Percentiles rank a stretch among this genome's conserved stretches.
These are phyloP conservation scores for Phialemonium atrogriseum DNA, from an alignment of 2,329 filamentous ascomycete species.

Conservation along the genomic window DNA sequence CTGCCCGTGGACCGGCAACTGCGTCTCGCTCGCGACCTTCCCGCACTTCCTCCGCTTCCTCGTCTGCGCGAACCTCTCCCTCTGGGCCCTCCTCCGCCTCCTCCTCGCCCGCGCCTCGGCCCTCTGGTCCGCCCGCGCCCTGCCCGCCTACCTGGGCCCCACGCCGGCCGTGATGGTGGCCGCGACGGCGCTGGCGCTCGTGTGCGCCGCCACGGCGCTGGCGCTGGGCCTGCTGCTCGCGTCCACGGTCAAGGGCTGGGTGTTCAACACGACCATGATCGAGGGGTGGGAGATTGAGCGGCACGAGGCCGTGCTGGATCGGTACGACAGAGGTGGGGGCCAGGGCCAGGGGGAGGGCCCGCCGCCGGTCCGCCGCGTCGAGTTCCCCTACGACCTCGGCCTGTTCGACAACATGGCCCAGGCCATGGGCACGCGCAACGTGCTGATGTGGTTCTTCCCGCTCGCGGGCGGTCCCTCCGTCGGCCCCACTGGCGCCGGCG, in stretches of 20 bases:
- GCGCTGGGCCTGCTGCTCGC: constrained; percentile 56
- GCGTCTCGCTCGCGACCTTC: constrained; percentile 73
- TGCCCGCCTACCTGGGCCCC: constrained; percentile 70
- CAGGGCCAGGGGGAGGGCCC: constrained; percentile 25
- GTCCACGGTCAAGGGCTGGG: constrained; percentile 52
- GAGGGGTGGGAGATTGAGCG: constrained; percentile 68
- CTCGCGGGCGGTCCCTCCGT: constrained; percentile 45
- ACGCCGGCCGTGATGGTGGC: constrained; percentile 47
- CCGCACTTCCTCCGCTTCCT: constrained; percentile 79
- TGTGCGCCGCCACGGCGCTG: constrained; percentile 51
- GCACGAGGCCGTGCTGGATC: constrained; percentile 47
- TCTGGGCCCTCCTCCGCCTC: constrained; percentile 53
- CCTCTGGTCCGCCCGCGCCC: constrained; percentile 56
- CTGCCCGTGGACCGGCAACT: constrained; percentile 79
- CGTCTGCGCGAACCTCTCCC: constrained; percentile 55
- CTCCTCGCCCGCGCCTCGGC: constrained; percentile 49
- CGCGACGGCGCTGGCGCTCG: constrained; percentile 51
- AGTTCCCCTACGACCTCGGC: constrained; percentile 77
- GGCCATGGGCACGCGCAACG: constrained; percentile 64
- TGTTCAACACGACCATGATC: constrained; percentile 70
- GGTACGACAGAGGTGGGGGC: constrained; percentile 21
- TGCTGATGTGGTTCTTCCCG: constrained; percentile 62
- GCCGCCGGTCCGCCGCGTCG: constrained; percentile 45
- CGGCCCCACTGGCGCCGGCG: constrained; percentile 25
- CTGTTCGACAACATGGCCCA: constrained; percentile 66